These are phyloP conservation scores for Candida sonorensis DNA, from an alignment of 805 yeast species.

Conservation along the genomic window DNA sequence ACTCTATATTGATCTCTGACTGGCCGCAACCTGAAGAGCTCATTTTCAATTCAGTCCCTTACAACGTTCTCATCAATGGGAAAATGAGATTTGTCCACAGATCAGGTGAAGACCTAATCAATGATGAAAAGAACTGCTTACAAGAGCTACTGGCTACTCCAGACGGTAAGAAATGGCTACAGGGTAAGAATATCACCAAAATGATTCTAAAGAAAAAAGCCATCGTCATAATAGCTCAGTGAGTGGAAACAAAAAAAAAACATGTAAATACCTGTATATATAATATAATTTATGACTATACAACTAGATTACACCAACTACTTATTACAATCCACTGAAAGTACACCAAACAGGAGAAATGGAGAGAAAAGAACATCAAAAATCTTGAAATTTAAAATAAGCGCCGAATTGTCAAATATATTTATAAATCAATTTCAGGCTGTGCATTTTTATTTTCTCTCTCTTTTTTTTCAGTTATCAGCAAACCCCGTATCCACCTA, in stretches of 20 bases:
- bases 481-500: too few relatives aligned
- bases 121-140: constrained; percentile 31
- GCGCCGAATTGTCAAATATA: too few relatives aligned
- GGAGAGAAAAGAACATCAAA: too few relatives aligned
- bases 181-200: constrained; percentile 38
- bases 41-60: constrained; percentile 33
- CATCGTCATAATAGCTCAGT: constrained; percentile 19
- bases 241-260: neutral
- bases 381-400: too few relatives aligned
- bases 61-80: constrained; percentile 69
- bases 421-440: too few relatives aligned
- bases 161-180: constrained; percentile 36
- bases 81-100: constrained; percentile 45
- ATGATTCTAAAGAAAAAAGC: constrained; percentile 41
- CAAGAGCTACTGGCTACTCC: constrained; percentile 27
- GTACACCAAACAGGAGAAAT: too few relatives aligned
- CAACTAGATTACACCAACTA: too few relatives aligned
- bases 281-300: too few relatives aligned
- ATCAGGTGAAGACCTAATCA: constrained; percentile 28
- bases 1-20: constrained; percentile 44
- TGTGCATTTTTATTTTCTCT: too few relatives aligned
- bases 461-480: too few relatives aligned
- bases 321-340: too few relatives aligned
- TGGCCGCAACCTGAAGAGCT: constrained; percentile 55
- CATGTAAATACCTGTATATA: neutral